These are phyloP conservation scores for Apiotrichum akiyoshidainum DNA, from an alignment of 1,284 basidiomycete species.

Conservation along the genomic window DNA sequence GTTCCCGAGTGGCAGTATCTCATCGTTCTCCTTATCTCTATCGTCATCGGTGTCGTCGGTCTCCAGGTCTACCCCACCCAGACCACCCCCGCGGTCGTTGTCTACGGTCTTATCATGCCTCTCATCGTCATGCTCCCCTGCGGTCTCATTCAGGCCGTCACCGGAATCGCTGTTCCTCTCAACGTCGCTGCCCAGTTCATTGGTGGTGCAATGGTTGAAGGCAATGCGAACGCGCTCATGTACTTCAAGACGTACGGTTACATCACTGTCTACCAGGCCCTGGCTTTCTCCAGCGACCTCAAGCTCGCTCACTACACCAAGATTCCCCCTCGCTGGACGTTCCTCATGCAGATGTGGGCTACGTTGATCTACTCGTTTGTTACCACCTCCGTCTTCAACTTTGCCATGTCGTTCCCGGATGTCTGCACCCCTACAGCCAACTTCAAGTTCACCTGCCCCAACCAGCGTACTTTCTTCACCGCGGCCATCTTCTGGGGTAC, in stretches of 20 bases:
- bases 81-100: slow-evolving; percentile 11
- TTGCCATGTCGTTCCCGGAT: background rate
- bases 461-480: slow-evolving; percentile 10
- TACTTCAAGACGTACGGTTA: slow-evolving; percentile 58
- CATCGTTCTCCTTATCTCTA: slow-evolving; percentile 11
- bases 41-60: slow-evolving; percentile 15
- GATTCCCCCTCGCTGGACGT: slow-evolving; percentile 52
- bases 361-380: slow-evolving; percentile 54
- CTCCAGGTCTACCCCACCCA: slow-evolving; percentile 14
- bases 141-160: slow-evolving; percentile 58
- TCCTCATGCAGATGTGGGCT: slow-evolving; percentile 64
- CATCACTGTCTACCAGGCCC: slow-evolving; percentile 53
- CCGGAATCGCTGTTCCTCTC: slow-evolving; percentile 55
- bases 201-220: slow-evolving; percentile 57
- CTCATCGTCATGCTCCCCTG: slow-evolving; percentile 36
- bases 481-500: slow-evolving; percentile 70
- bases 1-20: slow-evolving; percentile 22
- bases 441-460: slow-evolving; percentile 15
- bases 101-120: slow-evolving; percentile 17
- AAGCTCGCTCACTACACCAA: slow-evolving; percentile 42
- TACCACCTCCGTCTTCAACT: slow-evolving; percentile 12
- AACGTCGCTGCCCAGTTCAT: slow-evolving; percentile 59
- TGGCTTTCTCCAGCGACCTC: slow-evolving; percentile 54
- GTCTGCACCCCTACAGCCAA: slow-evolving; percentile 6
- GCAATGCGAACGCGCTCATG: slow-evolving; percentile 57